Evolutionary conservation across 306 rosid species (phyloP), one percentile per base, ranked within the genome.

Genomic region (Cicer bijugum): DNA sequence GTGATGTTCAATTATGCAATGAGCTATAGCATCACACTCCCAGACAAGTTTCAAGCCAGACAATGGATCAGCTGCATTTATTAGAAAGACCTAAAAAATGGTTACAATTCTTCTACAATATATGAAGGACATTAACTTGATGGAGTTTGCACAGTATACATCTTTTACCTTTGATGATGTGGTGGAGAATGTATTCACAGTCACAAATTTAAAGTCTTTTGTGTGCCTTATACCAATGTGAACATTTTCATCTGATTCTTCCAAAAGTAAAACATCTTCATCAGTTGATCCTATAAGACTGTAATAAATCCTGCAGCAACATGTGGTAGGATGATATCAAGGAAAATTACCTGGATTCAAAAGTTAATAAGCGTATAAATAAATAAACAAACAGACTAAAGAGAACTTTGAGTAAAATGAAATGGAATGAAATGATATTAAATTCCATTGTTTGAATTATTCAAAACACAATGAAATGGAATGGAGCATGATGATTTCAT

Each of bases 61-160:
- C 82, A 90, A 79, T 62, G 96, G 99, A 78, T 91, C 93, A 66
- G 96, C 97, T 86, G 99, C 96, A 84, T 88, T 86, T 61, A 91
- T 91, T 76, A 91, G 83, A 87, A 89, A 91, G 81, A 91, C 93
- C 99, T 90, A 90, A 81, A 85, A 78, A 38, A 81, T 78, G 86
- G 85, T 84, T 83, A 83, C 19, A 38, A 80, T 77, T 64, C 78
- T 69, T 71, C 47, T 58, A 75, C 79, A 81, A 81, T 66, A 80
- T 52, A 60, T 39, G 37, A 67, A 75, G 68, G 63, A 81, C 47
- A 67, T 48, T 71, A 12, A 58, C 45, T 38, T 64, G 81, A 44
- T 45, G 47, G 58, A 57, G 47, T 75, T 68, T 71, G 66, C 64
- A 51, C 62, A 81, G 73, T 42, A 43, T 16, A 53, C 69, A 63